phyloP scores from a whole-genome alignment of 2,329 filamentous ascomycete genomes.

The Xylaria sp. region DNA sequence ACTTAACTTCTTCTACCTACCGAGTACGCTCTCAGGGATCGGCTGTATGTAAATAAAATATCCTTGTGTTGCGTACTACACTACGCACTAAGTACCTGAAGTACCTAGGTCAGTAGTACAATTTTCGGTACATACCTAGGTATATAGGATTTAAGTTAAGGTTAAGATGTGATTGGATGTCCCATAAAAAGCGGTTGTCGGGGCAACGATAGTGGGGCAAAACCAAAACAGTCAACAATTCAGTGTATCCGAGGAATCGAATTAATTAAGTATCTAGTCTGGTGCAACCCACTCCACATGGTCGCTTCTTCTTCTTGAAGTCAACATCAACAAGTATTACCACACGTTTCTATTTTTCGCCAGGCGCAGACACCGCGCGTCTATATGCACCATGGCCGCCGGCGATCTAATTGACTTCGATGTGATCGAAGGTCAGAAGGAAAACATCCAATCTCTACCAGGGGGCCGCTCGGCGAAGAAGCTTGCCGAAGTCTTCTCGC shows the following conservation, averaged over 20 bases:
- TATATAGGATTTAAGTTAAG: background rate
- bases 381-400: slow-evolving; percentile 49
- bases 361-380: slow-evolving; percentile 27
- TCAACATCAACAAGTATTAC: slow-evolving; percentile 34
- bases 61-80: background rate
- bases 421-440: slow-evolving; percentile 94
- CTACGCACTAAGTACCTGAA: background rate
- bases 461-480: slow-evolving; percentile 87
- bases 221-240: slow-evolving; percentile 40
- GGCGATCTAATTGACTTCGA: slow-evolving; percentile 76
- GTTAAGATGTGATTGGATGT: background rate
- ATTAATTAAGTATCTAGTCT: too few relatives aligned
- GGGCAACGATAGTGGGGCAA: slow-evolving; percentile 24
- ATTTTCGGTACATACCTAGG: background rate
- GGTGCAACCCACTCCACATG: slow-evolving; percentile 9
- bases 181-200: slow-evolving; percentile 33
- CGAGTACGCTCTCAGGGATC: too few relatives aligned
- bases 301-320: background rate
- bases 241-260: background rate
- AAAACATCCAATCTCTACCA: slow-evolving; percentile 94
- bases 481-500: slow-evolving; percentile 80
- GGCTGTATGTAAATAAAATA: too few relatives aligned
- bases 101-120: background rate
- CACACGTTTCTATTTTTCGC: slow-evolving; percentile 23
- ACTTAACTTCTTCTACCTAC: too few relatives aligned